Percentiles rank a stretch among this genome's conserved stretches.
These are phyloP conservation scores for Scutellaria barbata DNA, from an alignment of 257 asterid genomes.

Conservation along the genomic window DNA sequence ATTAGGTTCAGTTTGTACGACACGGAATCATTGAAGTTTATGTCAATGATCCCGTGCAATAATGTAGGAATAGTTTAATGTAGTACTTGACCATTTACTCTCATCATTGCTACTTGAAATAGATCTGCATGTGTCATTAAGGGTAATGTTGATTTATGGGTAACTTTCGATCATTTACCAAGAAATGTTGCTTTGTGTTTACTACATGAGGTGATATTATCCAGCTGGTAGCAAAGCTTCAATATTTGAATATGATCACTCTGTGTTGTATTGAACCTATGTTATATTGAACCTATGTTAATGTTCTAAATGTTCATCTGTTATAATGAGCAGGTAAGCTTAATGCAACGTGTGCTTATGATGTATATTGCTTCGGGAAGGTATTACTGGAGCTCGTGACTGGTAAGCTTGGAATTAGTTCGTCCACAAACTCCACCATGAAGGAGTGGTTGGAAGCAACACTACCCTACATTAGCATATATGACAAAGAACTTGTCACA, in stretches of 20 bases:
- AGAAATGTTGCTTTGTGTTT: too few species aligned
- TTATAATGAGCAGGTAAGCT: constrained; percentile 56
- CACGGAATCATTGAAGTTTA: background rate
- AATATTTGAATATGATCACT: background rate
- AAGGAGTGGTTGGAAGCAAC: constrained; percentile 82
- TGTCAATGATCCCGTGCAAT: background rate
- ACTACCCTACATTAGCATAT: constrained; percentile 65
- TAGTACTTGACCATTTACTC: background rate
- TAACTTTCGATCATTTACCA: too few species aligned
- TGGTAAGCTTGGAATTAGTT: constrained; percentile 86
- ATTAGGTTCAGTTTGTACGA: too few species aligned
- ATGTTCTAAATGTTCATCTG: background rate
- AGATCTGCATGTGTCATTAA: too few species aligned
- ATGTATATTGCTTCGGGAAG: constrained; percentile 92
- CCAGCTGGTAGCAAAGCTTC: constrained; percentile 12
- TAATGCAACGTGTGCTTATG: constrained; percentile 71
- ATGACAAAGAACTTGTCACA: constrained; percentile 85
- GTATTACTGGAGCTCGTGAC: constrained; percentile 92
- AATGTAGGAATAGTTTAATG: background rate
- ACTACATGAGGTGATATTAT: background rate
- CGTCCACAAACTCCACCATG: constrained; percentile 53
- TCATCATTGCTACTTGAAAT: too few species aligned
- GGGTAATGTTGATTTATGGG: too few species aligned
- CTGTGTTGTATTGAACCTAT: too few species aligned
- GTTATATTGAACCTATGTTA: background rate